Conservation (phyloP, 257 asterid genomes). For the Nicotiana tabacum region DNA sequence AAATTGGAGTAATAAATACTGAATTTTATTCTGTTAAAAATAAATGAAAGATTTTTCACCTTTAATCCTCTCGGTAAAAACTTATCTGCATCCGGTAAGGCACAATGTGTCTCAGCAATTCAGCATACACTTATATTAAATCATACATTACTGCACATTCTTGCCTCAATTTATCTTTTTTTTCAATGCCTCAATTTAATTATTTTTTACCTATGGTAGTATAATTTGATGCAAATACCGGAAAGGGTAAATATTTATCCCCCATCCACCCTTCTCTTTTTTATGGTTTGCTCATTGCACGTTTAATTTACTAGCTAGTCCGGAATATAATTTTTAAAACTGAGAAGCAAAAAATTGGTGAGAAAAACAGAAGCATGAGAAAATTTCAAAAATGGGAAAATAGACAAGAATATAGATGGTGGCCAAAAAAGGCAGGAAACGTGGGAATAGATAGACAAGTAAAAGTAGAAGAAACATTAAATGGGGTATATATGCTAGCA, state of each 20-base stretch:
- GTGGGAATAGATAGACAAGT: conserved; percentile 18
- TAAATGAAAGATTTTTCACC: background rate
- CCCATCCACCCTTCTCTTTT: background rate
- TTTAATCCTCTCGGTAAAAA: background rate
- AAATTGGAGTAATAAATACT: background rate
- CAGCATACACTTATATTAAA: too few species aligned
- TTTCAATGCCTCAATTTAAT: too few species aligned
- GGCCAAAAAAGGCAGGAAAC: conserved; percentile 11
- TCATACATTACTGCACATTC: too few species aligned
- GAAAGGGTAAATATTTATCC: too few species aligned
- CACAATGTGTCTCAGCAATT: too few species aligned
- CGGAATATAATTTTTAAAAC: background rate
- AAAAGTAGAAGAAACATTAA: conserved; percentile 18
- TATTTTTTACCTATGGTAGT: too few species aligned
- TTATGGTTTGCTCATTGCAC: background rate
- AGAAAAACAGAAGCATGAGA: background rate
- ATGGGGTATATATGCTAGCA: conserved; percentile 31
- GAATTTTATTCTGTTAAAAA: background rate
- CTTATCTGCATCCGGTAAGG: too few species aligned
- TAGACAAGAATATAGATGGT: conserved; percentile 7
- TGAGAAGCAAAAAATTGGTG: background rate
- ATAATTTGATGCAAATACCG: too few species aligned
- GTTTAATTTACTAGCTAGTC: background rate
- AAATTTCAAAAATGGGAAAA: conserved; percentile 16
- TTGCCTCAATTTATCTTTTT: too few species aligned